Base-by-base conservation (phyloP, 2,329 filamentous ascomycete genomes). In the Diplocarpon mali region DNA sequence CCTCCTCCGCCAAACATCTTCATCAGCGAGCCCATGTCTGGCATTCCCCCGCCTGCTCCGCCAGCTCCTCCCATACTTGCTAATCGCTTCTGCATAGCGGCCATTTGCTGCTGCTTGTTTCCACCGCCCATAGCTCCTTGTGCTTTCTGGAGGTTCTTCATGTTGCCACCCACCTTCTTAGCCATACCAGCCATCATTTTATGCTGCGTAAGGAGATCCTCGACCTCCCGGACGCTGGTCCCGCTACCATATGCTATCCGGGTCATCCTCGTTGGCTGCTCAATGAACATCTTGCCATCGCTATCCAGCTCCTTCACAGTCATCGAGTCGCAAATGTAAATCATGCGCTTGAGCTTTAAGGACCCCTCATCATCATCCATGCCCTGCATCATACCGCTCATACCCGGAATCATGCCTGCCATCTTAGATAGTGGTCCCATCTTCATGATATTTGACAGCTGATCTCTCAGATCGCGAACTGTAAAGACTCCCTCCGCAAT, bases 151-250 rank as follows among this genome's bases (percentile, higher is more conserved):
- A 96, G 93, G 62, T 95, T 94, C 69, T 92, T 92, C 83, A 95
- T 94, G 63, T 86, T 89, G 32, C 89, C 89, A 46, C 92, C 90
- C 79, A 98, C 93, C 70, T 93, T 93, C 80, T 96, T 98, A 39
- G 92, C 92, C 88, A 98, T 95, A 47, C 86, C 86, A 0, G 87
- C 85, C 92, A 98, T 98, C 85, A 96, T 95, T 57, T 86, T 82
- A 64, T 96, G 90, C 67, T 98, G 92, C 0, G 89, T 95, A n/a
- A 98, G 75, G 6, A 98, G 71, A 60, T 98, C 92, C 65, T 98
- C 92, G 13, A 98, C 88, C 64, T 98, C 92, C 17, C 78, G 78
- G 2, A 98, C 92, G 32, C 78, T 85, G 0, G 92, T 96, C 28
- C 92, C 92, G 5, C 85, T 92, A 0, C 92, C 92, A 42, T 81